Conservation (phyloP, 2,329 filamentous ascomycete genomes). For the Cercospora zeina region DNA sequence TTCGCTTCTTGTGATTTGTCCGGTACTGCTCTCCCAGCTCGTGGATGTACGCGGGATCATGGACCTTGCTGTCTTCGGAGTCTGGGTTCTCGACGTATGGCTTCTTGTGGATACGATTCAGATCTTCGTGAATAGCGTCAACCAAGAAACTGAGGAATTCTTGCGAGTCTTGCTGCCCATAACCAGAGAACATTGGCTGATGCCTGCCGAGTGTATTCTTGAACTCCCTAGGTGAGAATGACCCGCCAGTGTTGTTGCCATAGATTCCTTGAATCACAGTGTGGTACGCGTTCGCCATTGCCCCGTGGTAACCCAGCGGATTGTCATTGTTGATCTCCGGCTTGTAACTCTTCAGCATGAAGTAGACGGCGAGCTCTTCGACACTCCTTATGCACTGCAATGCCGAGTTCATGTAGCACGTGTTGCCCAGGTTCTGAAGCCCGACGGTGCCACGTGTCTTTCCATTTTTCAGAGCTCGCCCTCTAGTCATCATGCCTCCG, state of each 20-base stretch:
- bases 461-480: slow-evolving; percentile 67
- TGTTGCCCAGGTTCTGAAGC: slow-evolving; percentile 88
- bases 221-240: slow-evolving; percentile 76
- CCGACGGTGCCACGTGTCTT: slow-evolving; percentile 76
- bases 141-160: slow-evolving; percentile 95
- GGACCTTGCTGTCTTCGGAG: slow-evolving; percentile 93
- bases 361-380: slow-evolving; percentile 90
- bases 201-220: slow-evolving; percentile 79
- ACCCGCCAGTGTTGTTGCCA: slow-evolving; percentile 63
- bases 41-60: slow-evolving; percentile 74
- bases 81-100: slow-evolving; percentile 97
- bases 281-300: slow-evolving; percentile 83
- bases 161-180: slow-evolving; percentile 95
- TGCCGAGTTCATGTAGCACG: slow-evolving; percentile 98
- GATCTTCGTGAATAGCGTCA: slow-evolving; percentile 90
- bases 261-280: slow-evolving; percentile 77
- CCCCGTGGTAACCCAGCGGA: slow-evolving; percentile 78
- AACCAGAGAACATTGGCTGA: slow-evolving; percentile 85
- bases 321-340: slow-evolving; percentile 83
- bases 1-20: slow-evolving; percentile 86
- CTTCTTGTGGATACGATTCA: slow-evolving; percentile 92
- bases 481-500: slow-evolving; percentile 65
- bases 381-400: slow-evolving; percentile 92
- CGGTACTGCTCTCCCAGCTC: slow-evolving; percentile 86
- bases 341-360: slow-evolving; percentile 70